Conservation (phyloP, 1,139 yeast species). For the Pichia sp. region DNA sequence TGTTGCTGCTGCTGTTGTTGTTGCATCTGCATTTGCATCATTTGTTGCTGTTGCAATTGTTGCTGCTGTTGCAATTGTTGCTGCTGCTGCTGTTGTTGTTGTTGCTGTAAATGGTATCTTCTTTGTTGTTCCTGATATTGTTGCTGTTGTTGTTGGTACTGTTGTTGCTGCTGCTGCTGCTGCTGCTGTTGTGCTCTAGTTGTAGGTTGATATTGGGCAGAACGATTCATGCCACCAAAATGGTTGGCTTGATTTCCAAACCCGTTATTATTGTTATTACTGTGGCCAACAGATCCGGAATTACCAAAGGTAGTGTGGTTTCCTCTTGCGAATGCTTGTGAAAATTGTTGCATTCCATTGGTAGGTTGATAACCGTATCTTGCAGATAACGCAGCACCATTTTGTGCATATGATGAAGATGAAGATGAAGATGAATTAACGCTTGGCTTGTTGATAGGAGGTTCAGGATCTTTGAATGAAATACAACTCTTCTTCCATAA, state of each 20-base stretch:
- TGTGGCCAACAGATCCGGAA: neutral
- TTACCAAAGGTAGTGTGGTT: conserved; percentile 14
- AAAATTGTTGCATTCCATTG: neutral
- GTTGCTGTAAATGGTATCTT: no score
- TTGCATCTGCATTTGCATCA: no score
- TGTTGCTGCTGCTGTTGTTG: conserved; percentile 10
- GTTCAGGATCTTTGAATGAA: conserved; percentile 15
- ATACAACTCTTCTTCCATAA: conserved; percentile 27
- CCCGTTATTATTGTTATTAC: neutral
- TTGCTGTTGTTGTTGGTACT: no score
- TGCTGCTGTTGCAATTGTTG: no score
- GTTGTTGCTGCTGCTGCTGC: conserved; percentile 5
- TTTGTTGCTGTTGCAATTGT: conserved; percentile 24
- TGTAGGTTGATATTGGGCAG: conserved; percentile 24
- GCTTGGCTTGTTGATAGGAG: neutral
- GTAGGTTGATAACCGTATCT: conserved; percentile 13
- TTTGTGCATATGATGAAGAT: neutral
- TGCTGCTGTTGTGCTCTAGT: conserved; percentile 25
- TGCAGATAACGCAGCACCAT: conserved; percentile 7
- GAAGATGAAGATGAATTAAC: neutral
- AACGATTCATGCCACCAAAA: conserved; percentile 3
- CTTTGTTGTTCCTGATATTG: no score
- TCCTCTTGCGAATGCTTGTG: conserved; percentile 10
- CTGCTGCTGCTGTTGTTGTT: no score
- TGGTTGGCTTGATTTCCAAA: conserved; percentile 1